Evolutionary conservation across 2,329 filamentous ascomycete genomes (phyloP).

Genomic region (Hymenoscyphus linearis): DNA sequence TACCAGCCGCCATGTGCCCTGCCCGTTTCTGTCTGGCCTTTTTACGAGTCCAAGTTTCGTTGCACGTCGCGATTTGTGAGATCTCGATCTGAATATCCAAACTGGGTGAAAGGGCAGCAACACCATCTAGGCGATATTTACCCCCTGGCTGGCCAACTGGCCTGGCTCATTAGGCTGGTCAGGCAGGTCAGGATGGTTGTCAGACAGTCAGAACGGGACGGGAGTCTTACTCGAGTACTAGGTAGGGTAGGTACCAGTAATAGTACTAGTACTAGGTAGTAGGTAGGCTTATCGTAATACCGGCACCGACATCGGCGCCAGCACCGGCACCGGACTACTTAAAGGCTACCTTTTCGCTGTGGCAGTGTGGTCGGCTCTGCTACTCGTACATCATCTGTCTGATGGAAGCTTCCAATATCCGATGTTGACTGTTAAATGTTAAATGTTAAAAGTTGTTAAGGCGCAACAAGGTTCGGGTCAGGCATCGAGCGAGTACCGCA

Average conservation of each 20-base stretch:
- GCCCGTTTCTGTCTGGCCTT: not conserved
- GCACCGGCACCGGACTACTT: no score
- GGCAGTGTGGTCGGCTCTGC: no score
- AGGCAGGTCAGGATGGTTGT: not conserved
- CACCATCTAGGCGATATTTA: not conserved
- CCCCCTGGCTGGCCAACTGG: not conserved
- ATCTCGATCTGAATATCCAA: slow-evolving; percentile 10
- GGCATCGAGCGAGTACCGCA: not conserved
- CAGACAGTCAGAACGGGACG: no score
- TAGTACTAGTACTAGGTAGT: no score
- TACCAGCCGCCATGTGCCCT: not conserved
- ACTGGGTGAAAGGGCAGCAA: not conserved
- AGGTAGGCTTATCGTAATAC: no score
- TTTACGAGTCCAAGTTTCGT: not conserved
- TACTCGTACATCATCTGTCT: no score
- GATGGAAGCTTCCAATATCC: not conserved
- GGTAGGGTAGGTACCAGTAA: no score
- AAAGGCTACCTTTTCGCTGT: no score
- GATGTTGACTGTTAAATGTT: no score
- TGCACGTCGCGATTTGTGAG: slow-evolving; percentile 9
- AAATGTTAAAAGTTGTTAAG: no score
- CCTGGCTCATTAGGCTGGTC: not conserved
- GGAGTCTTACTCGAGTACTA: no score
- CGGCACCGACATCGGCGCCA: no score
- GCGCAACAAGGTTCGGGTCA: not conserved